Evolutionary conservation across 768 basidiomycete species (phyloP).

Genomic region (Collybia sp.): DNA sequence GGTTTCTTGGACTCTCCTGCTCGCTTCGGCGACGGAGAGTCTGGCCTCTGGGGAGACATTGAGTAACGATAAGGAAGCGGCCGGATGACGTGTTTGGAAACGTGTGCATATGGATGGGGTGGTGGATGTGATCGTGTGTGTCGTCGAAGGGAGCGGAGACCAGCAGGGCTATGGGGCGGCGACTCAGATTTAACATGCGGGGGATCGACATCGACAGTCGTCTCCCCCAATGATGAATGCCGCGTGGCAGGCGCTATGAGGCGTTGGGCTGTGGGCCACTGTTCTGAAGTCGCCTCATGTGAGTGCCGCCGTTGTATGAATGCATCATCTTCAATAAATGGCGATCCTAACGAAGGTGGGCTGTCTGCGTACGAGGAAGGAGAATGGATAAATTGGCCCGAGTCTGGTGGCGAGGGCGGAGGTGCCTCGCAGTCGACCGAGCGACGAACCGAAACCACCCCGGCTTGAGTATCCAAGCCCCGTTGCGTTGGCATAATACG

Average conservation of each 20-base stretch:
- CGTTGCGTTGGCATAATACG: too few relatives aligned
- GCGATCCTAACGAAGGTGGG: background rate
- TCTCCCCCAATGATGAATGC: too few relatives aligned
- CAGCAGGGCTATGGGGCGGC: background rate
- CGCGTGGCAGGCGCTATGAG: too few relatives aligned
- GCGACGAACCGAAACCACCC: too few relatives aligned
- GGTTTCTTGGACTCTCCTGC: conserved; percentile 45
- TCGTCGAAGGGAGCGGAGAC: background rate
- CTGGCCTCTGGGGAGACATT: conserved; percentile 16
- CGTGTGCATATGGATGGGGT: background rate
- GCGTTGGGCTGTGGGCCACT: too few relatives aligned
- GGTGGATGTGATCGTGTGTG: background rate
- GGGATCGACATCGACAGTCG: too few relatives aligned
- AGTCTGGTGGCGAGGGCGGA: too few relatives aligned
- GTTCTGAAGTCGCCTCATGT: too few relatives aligned
- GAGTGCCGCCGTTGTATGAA: too few relatives aligned
- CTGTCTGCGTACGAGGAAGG: conserved; percentile 1
- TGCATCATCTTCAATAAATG: background rate
- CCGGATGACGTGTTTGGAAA: background rate
- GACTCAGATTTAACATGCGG: background rate
- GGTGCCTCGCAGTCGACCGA: too few relatives aligned
- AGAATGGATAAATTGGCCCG: background rate
- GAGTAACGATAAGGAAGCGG: background rate
- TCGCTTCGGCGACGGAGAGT: conserved; percentile 21
- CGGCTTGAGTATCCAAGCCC: too few relatives aligned